Base-by-base conservation (phyloP, 257 asterid genomes). In the Solanum medicagineum region DNA sequence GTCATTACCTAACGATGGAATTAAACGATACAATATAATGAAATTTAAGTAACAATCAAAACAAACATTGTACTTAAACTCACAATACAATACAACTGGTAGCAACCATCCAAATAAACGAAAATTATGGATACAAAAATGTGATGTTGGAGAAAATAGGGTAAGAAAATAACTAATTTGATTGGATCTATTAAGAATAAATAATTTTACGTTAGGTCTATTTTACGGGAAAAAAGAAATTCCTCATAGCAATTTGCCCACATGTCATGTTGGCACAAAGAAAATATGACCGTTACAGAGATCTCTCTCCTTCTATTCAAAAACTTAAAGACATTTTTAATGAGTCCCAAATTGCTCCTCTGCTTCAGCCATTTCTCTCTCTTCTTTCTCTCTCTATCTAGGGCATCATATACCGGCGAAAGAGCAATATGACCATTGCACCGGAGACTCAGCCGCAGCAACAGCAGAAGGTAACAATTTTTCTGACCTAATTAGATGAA, bases 401-500 rank as follows among this genome's bases (percentile, higher is more conserved):
- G 56, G 56, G 81, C 49, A 32, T 32, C 81, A 8, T 45, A 73
- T 74, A 75, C 81, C 14, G 81, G 42, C 60, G 14, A 13, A n/a
- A 42, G 44, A 51, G 16, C 16, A 6, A 85, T 60, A 95, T 93
- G 98, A 92, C 84, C 90, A 91, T 92, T 75, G 90, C 87, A 60
- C 54, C 90, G 63, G 95, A 92, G 87, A 81, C 85, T 65, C 89
- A 86, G 77, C 91, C 91, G 44, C 94, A 89, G 47, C 91, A 92
- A 63, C 91, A 89, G 54, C 85, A 84, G 54, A 90, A 89, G 97
- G 98, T 94, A 77, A 83, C 87, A 19, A 24, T 42, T 83, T 29
- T 29, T 12, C 10, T 65, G 53, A 19, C 19, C 20, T 51, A 22
- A 15, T 51, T 81, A 29, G 29, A 59, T 16, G 59, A 81, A 60